Evolutionary conservation across 2,329 filamentous ascomycete genomes (phyloP).

Genomic region (Plenodomus lindquistii): DNA sequence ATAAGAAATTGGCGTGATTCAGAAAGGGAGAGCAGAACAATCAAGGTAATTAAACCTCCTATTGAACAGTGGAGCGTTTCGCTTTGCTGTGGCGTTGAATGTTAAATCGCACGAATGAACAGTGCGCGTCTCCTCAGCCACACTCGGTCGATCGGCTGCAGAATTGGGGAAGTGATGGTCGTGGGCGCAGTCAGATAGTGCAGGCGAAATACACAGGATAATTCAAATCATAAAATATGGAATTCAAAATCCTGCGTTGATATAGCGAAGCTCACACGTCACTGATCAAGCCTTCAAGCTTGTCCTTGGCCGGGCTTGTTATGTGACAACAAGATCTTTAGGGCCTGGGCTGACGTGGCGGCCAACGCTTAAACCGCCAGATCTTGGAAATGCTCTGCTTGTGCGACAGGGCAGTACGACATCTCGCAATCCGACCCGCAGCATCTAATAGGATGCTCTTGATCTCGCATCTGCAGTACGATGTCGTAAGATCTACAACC

Average conservation of each 20-base stretch:
- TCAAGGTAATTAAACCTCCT: conserved; percentile 15
- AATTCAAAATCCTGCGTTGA: neutral
- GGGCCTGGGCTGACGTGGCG: conserved; percentile 10
- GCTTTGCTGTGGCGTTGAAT: too few relatives aligned
- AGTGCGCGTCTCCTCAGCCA: conserved; percentile 4
- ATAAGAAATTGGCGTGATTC: conserved; percentile 5
- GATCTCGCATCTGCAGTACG: neutral
- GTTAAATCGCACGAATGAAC: neutral
- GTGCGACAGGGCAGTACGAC: conserved; percentile 1
- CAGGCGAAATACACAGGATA: conserved; percentile 7
- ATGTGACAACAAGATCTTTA: neutral
- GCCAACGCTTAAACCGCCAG: conserved; percentile 20
- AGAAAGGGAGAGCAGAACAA: conserved; percentile 12
- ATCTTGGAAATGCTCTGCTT: conserved; percentile 1
- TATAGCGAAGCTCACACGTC: conserved; percentile 23
- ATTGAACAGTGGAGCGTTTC: neutral
- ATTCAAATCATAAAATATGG: conserved; percentile 12
- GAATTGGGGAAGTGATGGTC: conserved; percentile 1
- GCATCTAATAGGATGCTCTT: conserved; percentile 5
- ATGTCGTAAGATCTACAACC: neutral
- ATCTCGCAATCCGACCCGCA: conserved; percentile 2
- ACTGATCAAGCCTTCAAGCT: conserved; percentile 26
- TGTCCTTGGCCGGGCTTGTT: conserved; percentile 21
- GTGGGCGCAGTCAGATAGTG: conserved; percentile 5
- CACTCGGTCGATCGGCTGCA: neutral